Evolutionary conservation across 306 rosid species (phyloP).

Genomic region (Quillaja saponaria): DNA sequence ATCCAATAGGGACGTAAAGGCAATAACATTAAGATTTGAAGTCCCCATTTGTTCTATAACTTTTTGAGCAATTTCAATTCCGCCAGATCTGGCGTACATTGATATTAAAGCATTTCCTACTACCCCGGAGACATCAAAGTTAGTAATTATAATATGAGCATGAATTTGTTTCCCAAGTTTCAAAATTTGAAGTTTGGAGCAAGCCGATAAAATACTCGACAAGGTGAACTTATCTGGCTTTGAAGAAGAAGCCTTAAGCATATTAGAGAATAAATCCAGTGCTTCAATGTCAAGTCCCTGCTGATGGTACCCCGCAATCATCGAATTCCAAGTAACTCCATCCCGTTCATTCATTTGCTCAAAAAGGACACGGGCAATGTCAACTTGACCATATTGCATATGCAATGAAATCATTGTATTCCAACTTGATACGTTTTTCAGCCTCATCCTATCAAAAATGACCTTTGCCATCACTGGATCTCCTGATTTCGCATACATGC

Average conservation of each 20-base stretch:
- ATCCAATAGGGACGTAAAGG: slow-evolving; percentile 78
- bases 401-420: slow-evolving; percentile 69
- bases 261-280: slow-evolving; percentile 51
- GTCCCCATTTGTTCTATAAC: slow-evolving; percentile 46
- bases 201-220: slow-evolving; percentile 76
- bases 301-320: slow-evolving; percentile 66
- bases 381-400: slow-evolving; percentile 61
- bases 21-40: slow-evolving; percentile 60
- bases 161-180: slow-evolving; percentile 76
- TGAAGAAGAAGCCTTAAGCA: slow-evolving; percentile 50
- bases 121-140: slow-evolving; percentile 45
- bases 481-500: slow-evolving; percentile 85
- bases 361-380: slow-evolving; percentile 61
- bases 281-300: slow-evolving; percentile 62
- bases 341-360: slow-evolving; percentile 63
- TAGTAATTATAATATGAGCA: slow-evolving; percentile 53
- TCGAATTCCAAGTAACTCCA: slow-evolving; percentile 72
- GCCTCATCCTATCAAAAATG: slow-evolving; percentile 68
- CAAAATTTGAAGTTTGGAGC: slow-evolving; percentile 69
- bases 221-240: slow-evolving; percentile 78
- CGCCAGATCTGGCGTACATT: slow-evolving; percentile 81
- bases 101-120: slow-evolving; percentile 67
- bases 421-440: slow-evolving; percentile 63
- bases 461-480: slow-evolving; percentile 53
- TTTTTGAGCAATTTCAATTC: slow-evolving; percentile 55